Conservation (phyloP, 164 flowering plant species). For the Stephania japonica region DNA sequence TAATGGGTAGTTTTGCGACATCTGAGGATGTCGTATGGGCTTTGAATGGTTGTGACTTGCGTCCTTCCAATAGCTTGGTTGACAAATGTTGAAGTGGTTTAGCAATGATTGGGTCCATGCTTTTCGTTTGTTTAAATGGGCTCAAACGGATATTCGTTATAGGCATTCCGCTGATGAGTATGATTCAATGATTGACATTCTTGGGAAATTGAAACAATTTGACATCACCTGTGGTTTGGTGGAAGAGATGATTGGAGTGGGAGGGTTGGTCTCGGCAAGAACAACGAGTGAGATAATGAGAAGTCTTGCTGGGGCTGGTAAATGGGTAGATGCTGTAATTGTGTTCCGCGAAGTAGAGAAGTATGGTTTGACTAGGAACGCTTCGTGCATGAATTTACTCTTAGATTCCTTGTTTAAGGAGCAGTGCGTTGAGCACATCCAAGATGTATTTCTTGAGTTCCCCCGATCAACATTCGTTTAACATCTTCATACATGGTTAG, state of each 20-base stretch:
- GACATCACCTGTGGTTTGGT: slow-evolving; percentile 50
- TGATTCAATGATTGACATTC: slow-evolving; percentile 46
- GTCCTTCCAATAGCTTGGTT: slow-evolving; percentile 29
- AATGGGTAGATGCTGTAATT: slow-evolving; percentile 38
- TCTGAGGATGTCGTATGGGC: slow-evolving; percentile 36
- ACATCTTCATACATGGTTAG: slow-evolving; percentile 59
- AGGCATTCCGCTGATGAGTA: slow-evolving; percentile 30
- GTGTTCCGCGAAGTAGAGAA: slow-evolving; percentile 35
- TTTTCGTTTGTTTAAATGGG: slow-evolving; percentile 62
- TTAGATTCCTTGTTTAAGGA: slow-evolving; percentile 57
- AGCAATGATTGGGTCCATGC: slow-evolving; percentile 53
- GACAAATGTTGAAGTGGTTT: slow-evolving; percentile 44
- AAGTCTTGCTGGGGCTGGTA: slow-evolving; percentile 43
- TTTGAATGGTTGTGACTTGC: slow-evolving; percentile 24
- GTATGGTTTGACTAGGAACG: slow-evolving; percentile 43
- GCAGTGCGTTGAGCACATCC: slow-evolving; percentile 43
- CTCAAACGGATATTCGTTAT: slow-evolving; percentile 32
- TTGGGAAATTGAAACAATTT: slow-evolving; percentile 54
- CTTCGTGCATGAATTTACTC: slow-evolving; percentile 37
- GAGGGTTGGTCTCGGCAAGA: slow-evolving; percentile 33
- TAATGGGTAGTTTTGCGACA: slow-evolving; percentile 24
- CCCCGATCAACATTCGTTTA: slow-evolving; percentile 36
- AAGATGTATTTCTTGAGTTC: slow-evolving; percentile 36
- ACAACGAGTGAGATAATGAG: slow-evolving; percentile 55
- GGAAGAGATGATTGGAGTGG: slow-evolving; percentile 38